Evolutionary conservation across 306 rosid species (phyloP).

Genomic region (Leucaena leucocephala): DNA sequence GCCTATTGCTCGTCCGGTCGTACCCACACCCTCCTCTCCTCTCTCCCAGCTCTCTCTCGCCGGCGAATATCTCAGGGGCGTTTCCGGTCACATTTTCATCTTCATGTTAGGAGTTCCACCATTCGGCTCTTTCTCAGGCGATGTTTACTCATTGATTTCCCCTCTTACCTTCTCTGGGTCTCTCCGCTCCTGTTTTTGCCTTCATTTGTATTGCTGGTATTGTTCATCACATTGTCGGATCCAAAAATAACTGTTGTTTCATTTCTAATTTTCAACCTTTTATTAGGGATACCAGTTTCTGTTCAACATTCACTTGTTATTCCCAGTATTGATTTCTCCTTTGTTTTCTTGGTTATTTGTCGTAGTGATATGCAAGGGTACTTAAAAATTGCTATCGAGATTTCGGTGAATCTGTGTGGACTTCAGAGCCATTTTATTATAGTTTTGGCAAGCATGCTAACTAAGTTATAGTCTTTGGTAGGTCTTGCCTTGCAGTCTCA

Average conservation of each 20-base stretch:
- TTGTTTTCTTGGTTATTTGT: background rate
- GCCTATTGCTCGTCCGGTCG: background rate
- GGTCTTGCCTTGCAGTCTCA: background rate
- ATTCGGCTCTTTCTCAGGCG: background rate
- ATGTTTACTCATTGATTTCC: background rate
- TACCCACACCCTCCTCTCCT: background rate
- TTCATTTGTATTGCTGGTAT: background rate
- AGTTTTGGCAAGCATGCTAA: background rate
- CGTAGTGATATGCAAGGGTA: background rate
- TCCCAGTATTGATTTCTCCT: background rate
- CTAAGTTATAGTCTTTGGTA: background rate
- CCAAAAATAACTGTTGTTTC: background rate
- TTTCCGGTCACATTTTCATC: background rate
- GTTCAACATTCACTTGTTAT: background rate
- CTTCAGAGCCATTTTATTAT: background rate
- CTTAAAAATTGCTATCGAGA: background rate
- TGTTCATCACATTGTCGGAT: background rate
- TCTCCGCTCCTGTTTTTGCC: background rate
- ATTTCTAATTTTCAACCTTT: background rate
- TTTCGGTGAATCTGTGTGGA: constrained; percentile 9
- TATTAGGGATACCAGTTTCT: background rate
- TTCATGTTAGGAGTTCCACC: background rate
- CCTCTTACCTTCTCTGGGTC: background rate
- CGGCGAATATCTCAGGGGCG: background rate
- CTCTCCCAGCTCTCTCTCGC: background rate